A percentile compares a stretch with the other conserved stretches of the same genome.
phyloP scores from a whole-genome alignment of 2,329 filamentous ascomycete genomes.

The Calycina herbarum region DNA sequence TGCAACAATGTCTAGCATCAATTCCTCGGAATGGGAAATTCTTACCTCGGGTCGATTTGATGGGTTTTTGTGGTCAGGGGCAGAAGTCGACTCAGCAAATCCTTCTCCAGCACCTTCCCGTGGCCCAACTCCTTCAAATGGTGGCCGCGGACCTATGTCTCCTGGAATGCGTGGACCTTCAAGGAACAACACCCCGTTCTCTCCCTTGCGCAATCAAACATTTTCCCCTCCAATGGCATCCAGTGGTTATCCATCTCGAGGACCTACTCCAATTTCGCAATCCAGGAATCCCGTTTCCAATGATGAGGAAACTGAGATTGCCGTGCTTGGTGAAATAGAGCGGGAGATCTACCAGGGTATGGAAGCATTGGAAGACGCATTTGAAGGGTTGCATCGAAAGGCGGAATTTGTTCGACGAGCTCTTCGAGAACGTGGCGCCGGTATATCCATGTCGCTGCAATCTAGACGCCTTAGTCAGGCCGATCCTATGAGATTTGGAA shows the following conservation, averaged over 20 bases:
- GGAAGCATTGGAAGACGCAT: conserved; percentile 92
- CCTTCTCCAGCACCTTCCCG: conserved; percentile 46
- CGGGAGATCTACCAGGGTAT: conserved; percentile 91
- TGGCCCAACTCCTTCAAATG: conserved; percentile 55
- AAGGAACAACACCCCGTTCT: conserved; percentile 36
- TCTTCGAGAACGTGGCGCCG: conserved; percentile 79
- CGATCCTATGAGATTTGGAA: conserved; percentile 43
- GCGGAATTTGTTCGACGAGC: conserved; percentile 78
- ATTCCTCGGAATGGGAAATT: conserved; percentile 93
- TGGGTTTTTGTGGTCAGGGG: conserved; percentile 91
- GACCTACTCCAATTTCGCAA: conserved; percentile 56
- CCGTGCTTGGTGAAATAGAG: conserved; percentile 85
- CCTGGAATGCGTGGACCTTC: conserved; percentile 21
- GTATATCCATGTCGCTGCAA: conserved; percentile 49
- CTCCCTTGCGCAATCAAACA: conserved; percentile 32
- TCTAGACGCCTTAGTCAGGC: conserved; percentile 31
- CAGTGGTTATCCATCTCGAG: conserved; percentile 45
- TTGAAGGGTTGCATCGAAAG: conserved; percentile 83
- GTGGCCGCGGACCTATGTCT: conserved; percentile 30
- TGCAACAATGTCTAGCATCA: conserved; percentile 83
- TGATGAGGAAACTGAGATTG: conserved; percentile 92
- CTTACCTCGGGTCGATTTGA: conserved; percentile 91
- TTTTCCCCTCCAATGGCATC: conserved; percentile 34
- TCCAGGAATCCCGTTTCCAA: conserved; percentile 69
- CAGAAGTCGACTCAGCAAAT: conserved; percentile 50